phyloP scores from a whole-genome alignment of 805 yeast species.

The Suhomyces pyralidae region DNA sequence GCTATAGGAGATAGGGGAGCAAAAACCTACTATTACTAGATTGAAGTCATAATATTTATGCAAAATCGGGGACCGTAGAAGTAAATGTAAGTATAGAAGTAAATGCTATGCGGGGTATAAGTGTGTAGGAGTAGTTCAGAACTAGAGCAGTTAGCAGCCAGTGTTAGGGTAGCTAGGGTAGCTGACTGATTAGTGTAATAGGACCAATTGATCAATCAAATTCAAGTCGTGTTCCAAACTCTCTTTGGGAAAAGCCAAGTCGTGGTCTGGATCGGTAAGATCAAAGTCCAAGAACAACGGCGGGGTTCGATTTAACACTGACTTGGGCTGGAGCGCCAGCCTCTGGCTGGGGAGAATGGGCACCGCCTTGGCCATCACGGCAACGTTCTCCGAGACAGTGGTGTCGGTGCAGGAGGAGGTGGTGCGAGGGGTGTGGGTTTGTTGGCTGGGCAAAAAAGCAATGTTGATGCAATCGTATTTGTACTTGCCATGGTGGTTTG shows the following conservation, averaged over 20 bases:
- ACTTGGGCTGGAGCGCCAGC: background rate
- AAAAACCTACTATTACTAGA: no score
- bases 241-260: background rate
- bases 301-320: background rate
- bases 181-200: constrained; percentile 3
- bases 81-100: background rate
- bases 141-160: no score
- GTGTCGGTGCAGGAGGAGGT: background rate
- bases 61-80: background rate
- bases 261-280: constrained; percentile 5
- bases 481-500: background rate
- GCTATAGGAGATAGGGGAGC: background rate
- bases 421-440: background rate
- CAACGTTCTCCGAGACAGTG: background rate
- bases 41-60: background rate
- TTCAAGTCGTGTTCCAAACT: constrained; percentile 11
- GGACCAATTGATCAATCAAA: constrained; percentile 4
- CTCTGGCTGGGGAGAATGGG: constrained; percentile 8
- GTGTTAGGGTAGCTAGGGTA: no score
- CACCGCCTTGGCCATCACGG: background rate
- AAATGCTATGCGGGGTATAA: background rate
- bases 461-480: constrained; percentile 14
- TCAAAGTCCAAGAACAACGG: constrained; percentile 2
- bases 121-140: no score
- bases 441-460: constrained; percentile 8